Base-by-base conservation (phyloP, 345 rosid species). In the Excoecaria agallocha region DNA sequence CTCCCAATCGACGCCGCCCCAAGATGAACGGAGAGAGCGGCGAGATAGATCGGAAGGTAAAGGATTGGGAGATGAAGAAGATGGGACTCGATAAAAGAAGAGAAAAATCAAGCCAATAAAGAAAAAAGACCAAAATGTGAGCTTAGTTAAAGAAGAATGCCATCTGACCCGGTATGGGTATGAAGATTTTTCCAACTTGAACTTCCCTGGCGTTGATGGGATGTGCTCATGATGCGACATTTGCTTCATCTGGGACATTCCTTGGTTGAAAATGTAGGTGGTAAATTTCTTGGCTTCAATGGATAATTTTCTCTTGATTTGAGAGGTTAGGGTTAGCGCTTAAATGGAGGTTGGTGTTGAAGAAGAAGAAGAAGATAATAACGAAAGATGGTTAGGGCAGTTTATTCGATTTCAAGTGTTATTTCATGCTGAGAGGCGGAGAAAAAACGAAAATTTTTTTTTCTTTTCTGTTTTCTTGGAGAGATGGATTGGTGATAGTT, bases 101-200 rank as follows among this genome's bases (percentile, higher is more conserved):
- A 94, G 11, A 46, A 88, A 88, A 84, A 94, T 90, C 55, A 92
- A 69, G 38, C 86, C 91, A 69, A 90, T 73, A 87, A 89, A 87
- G 87, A 92, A 73, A 69, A 92, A 82, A 70, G 97, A 89, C 95
- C 97, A 86, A 69, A 94, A 89, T 80, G 93, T 84, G 74, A 92
- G 91, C 72, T 92, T 94, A 35, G 86, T 86, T n/a, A 85, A 77
- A 3, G 94, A 89, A 2, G 92, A 87, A 73, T 92, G 98, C 85
- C 90, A 87, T 75, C 96, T 79, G 69, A 84, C 49, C 17, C 93
- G 86, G 73, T 77, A 76, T 3, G 81, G 55, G 80, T 86, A 90
- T 0, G 94, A 81, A 10, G 96, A 87, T 81, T 90, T 94, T 25
- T 94, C 98, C 89, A 94, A 92, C 92, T 94, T 94, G 93, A 94